These are phyloP conservation scores for Fusarium denticulatum DNA, from an alignment of 2,329 filamentous ascomycete species.

Conservation along the genomic window DNA sequence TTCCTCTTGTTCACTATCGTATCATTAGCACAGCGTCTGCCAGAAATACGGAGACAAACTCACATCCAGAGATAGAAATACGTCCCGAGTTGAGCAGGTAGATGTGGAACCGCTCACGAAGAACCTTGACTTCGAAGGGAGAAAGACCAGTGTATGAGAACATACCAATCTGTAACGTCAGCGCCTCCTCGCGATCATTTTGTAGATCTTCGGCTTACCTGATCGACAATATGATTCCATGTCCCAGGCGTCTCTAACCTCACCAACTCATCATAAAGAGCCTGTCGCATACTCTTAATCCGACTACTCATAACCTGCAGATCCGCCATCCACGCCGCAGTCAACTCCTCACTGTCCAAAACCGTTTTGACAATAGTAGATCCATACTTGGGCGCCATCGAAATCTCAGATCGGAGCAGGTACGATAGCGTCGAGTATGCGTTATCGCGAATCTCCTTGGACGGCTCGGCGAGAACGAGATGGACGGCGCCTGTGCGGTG, in stretches of 20 bases:
- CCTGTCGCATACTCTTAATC: slow-evolving; percentile 89
- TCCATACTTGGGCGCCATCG: slow-evolving; percentile 92
- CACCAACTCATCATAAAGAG: slow-evolving; percentile 83
- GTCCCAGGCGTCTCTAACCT: slow-evolving; percentile 83
- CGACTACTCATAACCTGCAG: slow-evolving; percentile 91
- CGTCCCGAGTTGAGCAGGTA: slow-evolving; percentile 66
- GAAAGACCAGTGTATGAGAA: slow-evolving; percentile 89
- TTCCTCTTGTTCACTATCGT: slow-evolving; percentile 58
- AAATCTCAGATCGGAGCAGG: slow-evolving; percentile 94
- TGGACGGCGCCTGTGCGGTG: slow-evolving; percentile 96
- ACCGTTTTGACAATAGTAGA: slow-evolving; percentile 87
- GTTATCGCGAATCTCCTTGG: slow-evolving; percentile 63
- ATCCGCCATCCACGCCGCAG: slow-evolving; percentile 90
- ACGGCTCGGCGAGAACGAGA: slow-evolving; percentile 86
- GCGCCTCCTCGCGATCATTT: accelerated
- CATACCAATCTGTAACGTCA: slow-evolving; percentile 83
- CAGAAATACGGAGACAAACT: not conserved
- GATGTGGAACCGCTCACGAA: slow-evolving; percentile 76
- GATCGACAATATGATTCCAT: slow-evolving; percentile 96
- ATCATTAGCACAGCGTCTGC: too few species aligned
- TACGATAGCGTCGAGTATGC: slow-evolving; percentile 51
- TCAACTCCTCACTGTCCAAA: slow-evolving; percentile 82
- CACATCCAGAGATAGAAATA: slow-evolving; percentile 34
- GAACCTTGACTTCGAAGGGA: slow-evolving; percentile 75
- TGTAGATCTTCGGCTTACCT: not conserved